phyloP scores from a whole-genome alignment of 108 stramenopile genomes.

The Fragilariopsis cylindrus region DNA sequence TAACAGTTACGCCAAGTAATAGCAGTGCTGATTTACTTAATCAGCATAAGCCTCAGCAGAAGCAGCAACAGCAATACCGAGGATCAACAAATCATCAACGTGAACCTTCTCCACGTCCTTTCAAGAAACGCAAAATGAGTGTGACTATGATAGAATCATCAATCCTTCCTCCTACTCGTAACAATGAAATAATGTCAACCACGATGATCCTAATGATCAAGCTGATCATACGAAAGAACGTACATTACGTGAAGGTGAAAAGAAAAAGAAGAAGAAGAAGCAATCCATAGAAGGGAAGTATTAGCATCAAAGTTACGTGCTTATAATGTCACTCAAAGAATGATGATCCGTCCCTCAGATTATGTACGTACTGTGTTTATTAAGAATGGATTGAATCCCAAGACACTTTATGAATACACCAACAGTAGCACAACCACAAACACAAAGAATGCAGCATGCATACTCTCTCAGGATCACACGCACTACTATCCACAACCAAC shows the following conservation, averaged over 20 bases:
- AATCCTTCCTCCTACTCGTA: too few species aligned
- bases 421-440: too few species aligned
- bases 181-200: too few species aligned
- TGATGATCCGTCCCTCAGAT: background rate
- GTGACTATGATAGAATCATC: background rate
- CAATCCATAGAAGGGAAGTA: background rate
- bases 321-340: background rate
- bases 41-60: too few species aligned
- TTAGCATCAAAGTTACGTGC: conserved; percentile 7
- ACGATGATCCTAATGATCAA: too few species aligned
- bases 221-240: background rate
- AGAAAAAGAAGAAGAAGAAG: background rate
- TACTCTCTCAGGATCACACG: background rate
- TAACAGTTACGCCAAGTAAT: too few species aligned
- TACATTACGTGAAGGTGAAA: background rate
- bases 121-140: background rate
- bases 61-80: too few species aligned
- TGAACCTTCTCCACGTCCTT: background rate
- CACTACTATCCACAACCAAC: background rate
- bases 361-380: background rate
- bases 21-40: too few species aligned
- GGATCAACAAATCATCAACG: too few species aligned
- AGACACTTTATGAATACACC: background rate
- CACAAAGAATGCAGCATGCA: too few species aligned
- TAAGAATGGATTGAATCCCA: background rate